Evolutionary conservation across 176 grass and related monocot genomes (phyloP), one percentile per base, ranked within the genome.

Genomic region (barley (Hordeum vulgare)): DNA sequence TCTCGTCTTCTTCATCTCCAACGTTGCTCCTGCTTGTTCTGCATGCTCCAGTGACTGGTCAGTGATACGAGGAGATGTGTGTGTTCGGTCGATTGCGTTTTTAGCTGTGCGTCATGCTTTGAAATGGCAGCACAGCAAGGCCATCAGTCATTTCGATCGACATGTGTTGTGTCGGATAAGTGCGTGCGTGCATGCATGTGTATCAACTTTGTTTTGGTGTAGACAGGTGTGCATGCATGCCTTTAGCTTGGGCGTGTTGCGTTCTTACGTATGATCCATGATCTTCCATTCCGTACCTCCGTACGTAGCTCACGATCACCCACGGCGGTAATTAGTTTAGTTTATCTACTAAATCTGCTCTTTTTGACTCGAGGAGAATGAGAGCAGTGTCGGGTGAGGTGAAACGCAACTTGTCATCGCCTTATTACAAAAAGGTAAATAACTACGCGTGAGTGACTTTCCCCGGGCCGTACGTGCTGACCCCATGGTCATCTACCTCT

Each of bases 401-500:
- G 57, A 64, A 90, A 62, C 26, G 57, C 72, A 44, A 82, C 15
- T 82, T 82, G 72, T 20, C 27, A 15, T 81, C 77, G 39, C 17
- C 62, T 49, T 49, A 17, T 51, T 62, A 24, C 12, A 25, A 20
- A 25, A 20, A 21, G 23, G 6, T 7, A 7, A 7, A 1, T 11
- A 31, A 15, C 18, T 7, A 6, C 7, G 31, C 18, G 11, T 61
- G 74, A 1, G 45, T 18, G 15, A 18, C 61, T 64, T 45, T 27
- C 35, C 25, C 25, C 27, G 45, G 45, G 45, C 47, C 47, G 47
- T 56, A 57, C 80, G 33, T 72, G 79, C 67, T 83, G 65, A 72
- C 29, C 53, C 49, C 37, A 24, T 71, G 56, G 40, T 78, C 69
- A 64, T 58, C 53, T 37, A 40, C 31, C 54, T 33, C 61, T 71